These are phyloP conservation scores for Vitis rupestris DNA, from an alignment of 164 flowering plant species.

Conservation along the genomic window DNA sequence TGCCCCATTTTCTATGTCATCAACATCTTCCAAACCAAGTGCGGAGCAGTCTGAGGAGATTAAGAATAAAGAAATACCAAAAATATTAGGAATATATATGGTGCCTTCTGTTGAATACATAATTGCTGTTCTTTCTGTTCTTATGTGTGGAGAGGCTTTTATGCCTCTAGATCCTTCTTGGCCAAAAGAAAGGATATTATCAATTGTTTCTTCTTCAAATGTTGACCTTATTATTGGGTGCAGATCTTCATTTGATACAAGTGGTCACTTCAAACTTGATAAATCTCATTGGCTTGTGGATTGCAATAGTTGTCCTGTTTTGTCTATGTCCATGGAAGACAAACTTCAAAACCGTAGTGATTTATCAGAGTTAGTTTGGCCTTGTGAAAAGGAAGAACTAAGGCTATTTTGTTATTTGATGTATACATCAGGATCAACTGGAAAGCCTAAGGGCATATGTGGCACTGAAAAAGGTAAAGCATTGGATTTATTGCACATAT, in stretches of 20 bases:
- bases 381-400: conserved; percentile 48
- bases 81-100: conserved; percentile 64
- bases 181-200: conserved; percentile 70
- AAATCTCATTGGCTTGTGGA: conserved; percentile 45
- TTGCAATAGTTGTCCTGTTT: conserved; percentile 32
- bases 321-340: conserved; percentile 44
- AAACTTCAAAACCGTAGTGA: conserved; percentile 11
- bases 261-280: conserved; percentile 20
- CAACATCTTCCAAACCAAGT: background rate
- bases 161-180: conserved; percentile 84
- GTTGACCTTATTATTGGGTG: conserved; percentile 50
- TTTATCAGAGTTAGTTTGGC: conserved; percentile 34
- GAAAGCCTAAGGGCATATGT: conserved; percentile 90
- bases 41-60: conserved; percentile 9
- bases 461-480: conserved; percentile 81
- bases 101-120: conserved; percentile 81
- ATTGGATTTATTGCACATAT: background rate
- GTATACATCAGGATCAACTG: conserved; percentile 96
- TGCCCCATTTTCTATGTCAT: conserved; percentile 3
- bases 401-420: conserved; percentile 74
- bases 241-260: conserved; percentile 24
- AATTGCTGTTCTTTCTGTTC: conserved; percentile 66
- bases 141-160: conserved; percentile 86
- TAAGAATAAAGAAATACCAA: conserved; percentile 26
- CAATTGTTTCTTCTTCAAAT: conserved; percentile 52